Conservation (phyloP, 176 grass and related monocot species). For the Phragmites australis region DNA sequence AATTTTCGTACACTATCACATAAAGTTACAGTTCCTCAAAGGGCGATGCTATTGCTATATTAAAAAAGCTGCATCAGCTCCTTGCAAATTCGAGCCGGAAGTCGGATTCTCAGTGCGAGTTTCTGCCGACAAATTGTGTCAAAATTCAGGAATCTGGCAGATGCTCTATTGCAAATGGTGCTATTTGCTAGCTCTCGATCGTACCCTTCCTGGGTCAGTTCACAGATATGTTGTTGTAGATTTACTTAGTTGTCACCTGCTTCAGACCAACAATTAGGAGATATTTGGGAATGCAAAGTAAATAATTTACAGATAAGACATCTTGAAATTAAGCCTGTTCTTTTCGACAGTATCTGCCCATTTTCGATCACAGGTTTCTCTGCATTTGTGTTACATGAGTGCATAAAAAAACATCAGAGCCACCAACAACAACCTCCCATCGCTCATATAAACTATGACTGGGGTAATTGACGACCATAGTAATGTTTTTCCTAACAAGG, state of each 20-base stretch:
- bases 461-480: background rate
- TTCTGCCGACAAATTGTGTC: constrained; percentile 24
- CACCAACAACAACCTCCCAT: background rate
- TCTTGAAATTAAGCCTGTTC: background rate
- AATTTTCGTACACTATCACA: constrained; percentile 16
- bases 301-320: constrained; percentile 10
- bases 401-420: background rate
- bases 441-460: constrained; percentile 2
- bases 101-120: background rate
- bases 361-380: background rate
- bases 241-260: constrained; percentile 48
- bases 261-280: constrained; percentile 36
- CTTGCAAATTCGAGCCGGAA: constrained; percentile 22
- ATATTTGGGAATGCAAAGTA: background rate
- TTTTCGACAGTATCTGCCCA: background rate
- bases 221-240: constrained; percentile 17
- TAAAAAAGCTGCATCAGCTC: constrained; percentile 48
- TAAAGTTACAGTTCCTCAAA: constrained; percentile 41
- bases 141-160: constrained; percentile 28
- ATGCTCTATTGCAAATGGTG: constrained; percentile 22
- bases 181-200: constrained; percentile 29
- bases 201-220: constrained; percentile 19
- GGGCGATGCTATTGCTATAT: constrained; percentile 50
- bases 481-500: background rate
- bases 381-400: background rate